Base-by-base conservation (phyloP, 2,329 filamentous ascomycete species). In the Penicillium janthinellum region DNA sequence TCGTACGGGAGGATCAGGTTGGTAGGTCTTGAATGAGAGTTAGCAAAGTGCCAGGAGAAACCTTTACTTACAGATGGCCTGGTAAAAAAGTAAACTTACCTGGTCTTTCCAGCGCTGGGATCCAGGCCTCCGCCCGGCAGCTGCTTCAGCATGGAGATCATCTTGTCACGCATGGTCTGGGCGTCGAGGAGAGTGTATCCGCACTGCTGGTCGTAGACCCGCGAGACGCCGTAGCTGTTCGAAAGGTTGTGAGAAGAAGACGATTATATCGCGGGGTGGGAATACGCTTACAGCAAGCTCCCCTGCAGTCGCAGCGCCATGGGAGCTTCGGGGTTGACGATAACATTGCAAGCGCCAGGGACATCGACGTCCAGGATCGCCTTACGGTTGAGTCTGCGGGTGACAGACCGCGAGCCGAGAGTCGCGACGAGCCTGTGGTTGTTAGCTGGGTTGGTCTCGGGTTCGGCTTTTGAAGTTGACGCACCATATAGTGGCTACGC, bases 401-500 rank as follows among this genome's bases (percentile, higher is more conserved):
- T 82, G 54, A 79, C 84, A 0, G 88, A 90, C 65, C 87, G 90
- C 4, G 86, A 83, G 17, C 92, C 92, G 1, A 96, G 84, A 0
- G 94, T 99, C 44, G 95, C 95, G 44, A 96, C 88, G 44, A 97
- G 87, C 94, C 94, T 97, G 63, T 57, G 39, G 64, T 56, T 57
- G 39, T 42, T 5, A 4, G 14, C 49, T 57, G 49, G 63, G 75
- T 54, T 78, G 69, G 15, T 31, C 10, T 8, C 6, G 11, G 7
- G 7, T 11, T 41, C 38, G 38, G 15, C 22, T 8, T 8, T 11
- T 5, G 44, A 35, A 41, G 12, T 1, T 12, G 10, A 28, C 85
- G 70, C 82, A 96, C 94, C 95, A 99, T 61, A 99, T 89, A 2
- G 94, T 99, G 14, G 94, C 90, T 58, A 99, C 90, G 57, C 95